phyloP scores from a whole-genome alignment of 768 basidiomycete species.

The Tricholoma bakamatsutake region DNA sequence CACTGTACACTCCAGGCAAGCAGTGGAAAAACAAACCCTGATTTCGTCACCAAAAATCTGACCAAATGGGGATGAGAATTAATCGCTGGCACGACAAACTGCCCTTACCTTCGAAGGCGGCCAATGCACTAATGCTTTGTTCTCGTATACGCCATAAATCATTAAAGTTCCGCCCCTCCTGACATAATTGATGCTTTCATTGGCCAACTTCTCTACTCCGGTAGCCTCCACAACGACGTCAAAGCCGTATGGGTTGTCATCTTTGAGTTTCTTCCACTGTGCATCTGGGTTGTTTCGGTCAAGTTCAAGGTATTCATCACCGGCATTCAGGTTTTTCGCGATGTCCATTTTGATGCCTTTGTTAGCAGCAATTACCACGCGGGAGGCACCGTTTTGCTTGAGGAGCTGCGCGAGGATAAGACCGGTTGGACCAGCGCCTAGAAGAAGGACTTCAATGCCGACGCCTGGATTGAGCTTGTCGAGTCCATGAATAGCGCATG shows the following conservation, averaged over 20 bases:
- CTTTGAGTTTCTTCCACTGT: constrained; percentile 78
- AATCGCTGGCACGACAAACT: neutral
- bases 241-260: constrained; percentile 83
- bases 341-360: constrained; percentile 90
- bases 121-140: constrained; percentile 82
- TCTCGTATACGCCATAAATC: constrained; percentile 89
- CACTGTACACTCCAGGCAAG: neutral
- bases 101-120: constrained; percentile 57
- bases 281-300: constrained; percentile 67
- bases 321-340: constrained; percentile 72
- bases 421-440: constrained; percentile 91
- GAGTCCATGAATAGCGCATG: constrained; percentile 88
- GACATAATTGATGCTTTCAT: constrained; percentile 87
- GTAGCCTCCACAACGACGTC: constrained; percentile 68
- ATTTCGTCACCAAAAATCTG: constrained; percentile 70
- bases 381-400: constrained; percentile 78
- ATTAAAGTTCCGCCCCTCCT: constrained; percentile 78
- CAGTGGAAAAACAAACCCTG: constrained; percentile 21
- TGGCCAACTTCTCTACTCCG: constrained; percentile 82
- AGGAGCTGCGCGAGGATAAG: constrained; percentile 84
- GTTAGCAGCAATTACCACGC: constrained; percentile 82
- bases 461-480: constrained; percentile 82
- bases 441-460: constrained; percentile 76
- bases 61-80: neutral
- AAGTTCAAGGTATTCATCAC: constrained; percentile 81